Evolutionary conservation across 2,329 filamentous ascomycete species (phyloP).

Genomic region (Sphaceloma murrayae): DNA sequence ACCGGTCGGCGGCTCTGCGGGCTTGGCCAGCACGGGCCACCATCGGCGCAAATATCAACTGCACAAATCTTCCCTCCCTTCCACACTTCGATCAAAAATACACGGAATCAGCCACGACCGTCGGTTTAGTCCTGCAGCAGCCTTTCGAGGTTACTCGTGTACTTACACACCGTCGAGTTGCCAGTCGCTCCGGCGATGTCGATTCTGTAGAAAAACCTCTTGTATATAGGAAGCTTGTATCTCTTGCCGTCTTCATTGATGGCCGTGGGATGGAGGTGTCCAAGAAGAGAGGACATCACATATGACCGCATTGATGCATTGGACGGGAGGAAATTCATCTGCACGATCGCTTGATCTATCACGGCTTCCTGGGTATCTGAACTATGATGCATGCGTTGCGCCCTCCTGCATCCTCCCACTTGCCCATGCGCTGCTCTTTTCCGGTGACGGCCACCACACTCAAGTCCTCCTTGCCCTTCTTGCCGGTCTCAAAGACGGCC

Average conservation of each 20-base stretch:
- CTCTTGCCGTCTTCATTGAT: constrained; percentile 59
- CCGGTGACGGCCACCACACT: constrained; percentile 80
- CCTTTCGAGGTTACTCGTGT: constrained; percentile 22
- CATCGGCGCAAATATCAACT: constrained; percentile 10
- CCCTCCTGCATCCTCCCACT: constrained; percentile 62
- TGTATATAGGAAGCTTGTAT: constrained; percentile 59
- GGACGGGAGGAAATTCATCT: constrained; percentile 53
- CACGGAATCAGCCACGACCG: constrained; percentile 62
- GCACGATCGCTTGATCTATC: no score
- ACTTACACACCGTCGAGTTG: constrained; percentile 53
- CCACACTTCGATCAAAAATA: constrained; percentile 48
- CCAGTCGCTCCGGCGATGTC: constrained; percentile 51
- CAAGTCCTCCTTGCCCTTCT: constrained; percentile 61
- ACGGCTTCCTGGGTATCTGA: constrained; percentile 52
- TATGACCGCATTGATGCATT: no score
- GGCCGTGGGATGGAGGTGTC: constrained; percentile 62
- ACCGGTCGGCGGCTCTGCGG: not conserved
- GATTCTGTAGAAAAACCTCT: constrained; percentile 54
- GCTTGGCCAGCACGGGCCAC: constrained; percentile 1
- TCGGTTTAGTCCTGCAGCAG: constrained; percentile 37
- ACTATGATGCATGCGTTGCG: constrained; percentile 83
- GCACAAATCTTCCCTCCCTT: constrained; percentile 23
- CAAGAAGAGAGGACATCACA: constrained; percentile 44
- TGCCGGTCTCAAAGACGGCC: constrained; percentile 73
- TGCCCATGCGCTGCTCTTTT: constrained; percentile 74